Conservation (phyloP, 257 asterid genomes). For the Solanum boliviense region DNA sequence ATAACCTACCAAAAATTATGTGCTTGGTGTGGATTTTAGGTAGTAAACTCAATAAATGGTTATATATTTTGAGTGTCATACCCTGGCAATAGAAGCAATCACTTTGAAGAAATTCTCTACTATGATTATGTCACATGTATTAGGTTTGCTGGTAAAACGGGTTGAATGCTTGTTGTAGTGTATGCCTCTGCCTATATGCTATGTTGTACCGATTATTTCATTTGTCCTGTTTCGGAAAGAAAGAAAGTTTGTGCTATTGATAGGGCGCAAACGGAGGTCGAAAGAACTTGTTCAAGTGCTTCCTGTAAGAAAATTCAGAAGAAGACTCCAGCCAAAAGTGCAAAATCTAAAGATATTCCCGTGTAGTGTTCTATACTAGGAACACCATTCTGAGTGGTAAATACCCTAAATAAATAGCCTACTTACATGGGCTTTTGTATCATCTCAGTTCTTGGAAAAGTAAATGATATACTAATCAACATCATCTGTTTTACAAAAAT, state of each 20-base stretch:
- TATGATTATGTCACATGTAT: no score
- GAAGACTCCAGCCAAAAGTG: slow-evolving; percentile 29
- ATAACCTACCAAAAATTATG: not conserved
- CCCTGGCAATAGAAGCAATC: no score
- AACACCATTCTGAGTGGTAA: slow-evolving; percentile 78
- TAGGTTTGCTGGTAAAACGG: not conserved
- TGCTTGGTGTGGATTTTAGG: not conserved
- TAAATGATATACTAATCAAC: not conserved
- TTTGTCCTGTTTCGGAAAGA: slow-evolving; percentile 30
- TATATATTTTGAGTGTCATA: no score
- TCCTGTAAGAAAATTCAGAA: slow-evolving; percentile 15
- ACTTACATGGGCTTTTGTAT: not conserved
- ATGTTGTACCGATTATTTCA: slow-evolving; percentile 47
- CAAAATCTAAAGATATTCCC: slow-evolving; percentile 60
- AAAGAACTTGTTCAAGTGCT: slow-evolving; percentile 16
- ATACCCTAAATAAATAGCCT: not conserved
- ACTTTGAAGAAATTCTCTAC: no score
- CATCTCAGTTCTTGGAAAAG: not conserved
- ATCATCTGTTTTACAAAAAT: not conserved
- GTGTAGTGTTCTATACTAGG: slow-evolving; percentile 81
- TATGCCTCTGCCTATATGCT: not conserved
- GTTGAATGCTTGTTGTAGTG: not conserved
- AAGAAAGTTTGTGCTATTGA: slow-evolving; percentile 16
- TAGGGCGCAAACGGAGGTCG: slow-evolving; percentile 16
- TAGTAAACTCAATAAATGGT: no score